These are phyloP conservation scores for Penicillium nucicola DNA, from an alignment of 495 filamentous ascomycete species.

Conservation along the genomic window DNA sequence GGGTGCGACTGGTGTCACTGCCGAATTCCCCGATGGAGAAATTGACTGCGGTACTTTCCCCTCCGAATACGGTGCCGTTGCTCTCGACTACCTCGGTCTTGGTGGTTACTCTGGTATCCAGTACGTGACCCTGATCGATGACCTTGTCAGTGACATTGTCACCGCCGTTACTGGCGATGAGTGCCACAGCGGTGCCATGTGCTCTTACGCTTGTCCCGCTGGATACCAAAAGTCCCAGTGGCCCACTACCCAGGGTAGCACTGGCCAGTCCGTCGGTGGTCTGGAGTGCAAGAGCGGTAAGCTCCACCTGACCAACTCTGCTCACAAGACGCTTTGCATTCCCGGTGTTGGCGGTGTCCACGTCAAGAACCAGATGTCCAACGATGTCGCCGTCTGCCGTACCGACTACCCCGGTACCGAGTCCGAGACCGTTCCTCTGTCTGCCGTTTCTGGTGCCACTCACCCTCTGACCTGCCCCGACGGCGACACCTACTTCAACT, in stretches of 20 bases:
- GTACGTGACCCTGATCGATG: slow-evolving; percentile 39
- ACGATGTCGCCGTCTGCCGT: slow-evolving; percentile 75
- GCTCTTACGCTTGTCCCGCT: slow-evolving; percentile 89
- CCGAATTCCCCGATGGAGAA: slow-evolving; percentile 74
- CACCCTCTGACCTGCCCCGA: slow-evolving; percentile 71
- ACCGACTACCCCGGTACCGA: slow-evolving; percentile 95
- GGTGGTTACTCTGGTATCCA: slow-evolving; percentile 84
- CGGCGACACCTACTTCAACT: slow-evolving; percentile 67
- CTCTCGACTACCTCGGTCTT: slow-evolving; percentile 63
- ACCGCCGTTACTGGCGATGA: slow-evolving; percentile 54
- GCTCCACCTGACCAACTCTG: slow-evolving; percentile 70
- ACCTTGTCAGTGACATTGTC: slow-evolving; percentile 55
- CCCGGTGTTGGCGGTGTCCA: slow-evolving; percentile 65
- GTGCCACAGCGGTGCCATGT: slow-evolving; percentile 65
- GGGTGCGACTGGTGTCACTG: slow-evolving; percentile 54
- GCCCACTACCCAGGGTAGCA: slow-evolving; percentile 74
- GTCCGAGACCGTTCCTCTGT: slow-evolving; percentile 74
- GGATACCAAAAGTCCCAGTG: slow-evolving; percentile 95
- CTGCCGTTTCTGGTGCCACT: slow-evolving; percentile 51
- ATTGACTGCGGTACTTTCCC: slow-evolving; percentile 74
- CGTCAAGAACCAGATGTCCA: slow-evolving; percentile 67
- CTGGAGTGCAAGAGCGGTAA: slow-evolving; percentile 73
- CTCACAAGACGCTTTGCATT: slow-evolving; percentile 70
- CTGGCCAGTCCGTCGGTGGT: slow-evolving; percentile 86
- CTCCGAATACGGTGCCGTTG: slow-evolving; percentile 74